phyloP scores from a whole-genome alignment of 208 protist genomes.

The Leishmania aethiopica region DNA sequence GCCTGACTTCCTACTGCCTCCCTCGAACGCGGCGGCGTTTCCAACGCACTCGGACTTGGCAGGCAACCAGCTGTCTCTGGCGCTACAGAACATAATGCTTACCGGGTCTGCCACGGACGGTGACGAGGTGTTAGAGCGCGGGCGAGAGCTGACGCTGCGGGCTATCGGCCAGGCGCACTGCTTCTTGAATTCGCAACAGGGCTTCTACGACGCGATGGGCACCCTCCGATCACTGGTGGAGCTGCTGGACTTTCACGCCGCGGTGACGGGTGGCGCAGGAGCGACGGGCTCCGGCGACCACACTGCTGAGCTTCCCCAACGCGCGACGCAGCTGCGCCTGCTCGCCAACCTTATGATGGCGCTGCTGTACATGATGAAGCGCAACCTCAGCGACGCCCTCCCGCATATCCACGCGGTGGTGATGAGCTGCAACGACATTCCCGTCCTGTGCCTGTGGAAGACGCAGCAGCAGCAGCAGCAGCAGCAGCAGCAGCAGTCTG shows the following conservation, averaged over 20 bases:
- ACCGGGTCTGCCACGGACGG: slow-evolving; percentile 20
- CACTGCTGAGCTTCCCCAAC: slow-evolving; percentile 29
- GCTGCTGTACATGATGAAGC: slow-evolving; percentile 40
- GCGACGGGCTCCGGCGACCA: slow-evolving; percentile 18
- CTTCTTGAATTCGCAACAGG: slow-evolving; percentile 36
- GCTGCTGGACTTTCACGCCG: slow-evolving; percentile 35
- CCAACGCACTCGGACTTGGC: slow-evolving; percentile 18
- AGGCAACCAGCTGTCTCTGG: slow-evolving; percentile 26
- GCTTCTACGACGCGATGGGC: slow-evolving; percentile 53
- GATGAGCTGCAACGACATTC: slow-evolving; percentile 42
- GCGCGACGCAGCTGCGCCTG: slow-evolving; percentile 43
- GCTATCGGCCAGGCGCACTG: slow-evolving; percentile 27
- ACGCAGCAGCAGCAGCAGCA: background rate
- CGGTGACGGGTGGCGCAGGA: slow-evolving; percentile 22
- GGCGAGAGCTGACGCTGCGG: slow-evolving; percentile 21
- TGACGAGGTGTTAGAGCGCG: slow-evolving; percentile 35
- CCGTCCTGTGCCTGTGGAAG: slow-evolving; percentile 23
- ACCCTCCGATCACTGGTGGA: slow-evolving; percentile 38
- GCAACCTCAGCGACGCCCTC: slow-evolving; percentile 41
- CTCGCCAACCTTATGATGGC: slow-evolving; percentile 52
- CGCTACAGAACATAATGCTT: slow-evolving; percentile 24
- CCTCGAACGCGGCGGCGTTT: slow-evolving; percentile 9
- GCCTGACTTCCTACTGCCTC: slow-evolving; percentile 15
- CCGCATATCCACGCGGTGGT: slow-evolving; percentile 47
- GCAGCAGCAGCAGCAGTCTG: slow-evolving; percentile 2